Percentiles rank a stretch among this genome's conserved stretches.
These are phyloP conservation scores for Mitragyna speciosa DNA, from an alignment of 257 asterid genomes.

Conservation along the genomic window DNA sequence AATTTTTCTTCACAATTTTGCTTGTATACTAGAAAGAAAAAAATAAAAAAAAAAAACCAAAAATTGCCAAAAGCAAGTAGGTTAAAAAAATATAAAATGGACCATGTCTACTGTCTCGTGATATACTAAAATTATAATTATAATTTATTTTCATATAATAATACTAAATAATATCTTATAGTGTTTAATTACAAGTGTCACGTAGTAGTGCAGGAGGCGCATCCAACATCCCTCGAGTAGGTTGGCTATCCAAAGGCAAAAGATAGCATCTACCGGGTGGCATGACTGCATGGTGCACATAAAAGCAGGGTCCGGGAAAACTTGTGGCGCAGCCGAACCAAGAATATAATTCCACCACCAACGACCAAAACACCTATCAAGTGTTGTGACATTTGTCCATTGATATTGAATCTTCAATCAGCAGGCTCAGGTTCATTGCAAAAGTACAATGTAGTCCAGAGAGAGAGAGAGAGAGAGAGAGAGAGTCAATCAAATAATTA, in stretches of 20 bases:
- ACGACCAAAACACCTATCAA: neutral
- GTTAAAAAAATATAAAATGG: no score
- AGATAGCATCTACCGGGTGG: neutral
- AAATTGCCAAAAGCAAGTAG: neutral
- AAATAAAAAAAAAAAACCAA: neutral
- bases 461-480: neutral
- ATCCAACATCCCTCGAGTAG: no score
- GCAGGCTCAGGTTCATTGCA: conserved; percentile 38
- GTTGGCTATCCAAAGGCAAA: neutral
- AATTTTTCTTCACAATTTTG: neutral
- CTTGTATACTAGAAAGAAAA: neutral
- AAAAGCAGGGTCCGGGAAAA: conserved; percentile 1
- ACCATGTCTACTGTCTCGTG: no score
- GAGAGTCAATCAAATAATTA: conserved; percentile 15
- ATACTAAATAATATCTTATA: no score
- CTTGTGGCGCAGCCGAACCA: conserved; percentile 25
- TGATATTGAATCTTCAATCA: conserved; percentile 17
- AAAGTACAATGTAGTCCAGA: conserved; percentile 23
- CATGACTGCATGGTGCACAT: neutral
- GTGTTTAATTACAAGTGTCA: no score
- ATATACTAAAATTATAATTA: no score
- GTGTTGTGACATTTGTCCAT: neutral
- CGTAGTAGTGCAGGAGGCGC: no score
- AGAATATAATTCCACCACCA: conserved; percentile 9
- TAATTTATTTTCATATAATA: no score